phyloP scores from a whole-genome alignment of 2,329 filamentous ascomycete genomes.

The Camillea tinctor region DNA sequence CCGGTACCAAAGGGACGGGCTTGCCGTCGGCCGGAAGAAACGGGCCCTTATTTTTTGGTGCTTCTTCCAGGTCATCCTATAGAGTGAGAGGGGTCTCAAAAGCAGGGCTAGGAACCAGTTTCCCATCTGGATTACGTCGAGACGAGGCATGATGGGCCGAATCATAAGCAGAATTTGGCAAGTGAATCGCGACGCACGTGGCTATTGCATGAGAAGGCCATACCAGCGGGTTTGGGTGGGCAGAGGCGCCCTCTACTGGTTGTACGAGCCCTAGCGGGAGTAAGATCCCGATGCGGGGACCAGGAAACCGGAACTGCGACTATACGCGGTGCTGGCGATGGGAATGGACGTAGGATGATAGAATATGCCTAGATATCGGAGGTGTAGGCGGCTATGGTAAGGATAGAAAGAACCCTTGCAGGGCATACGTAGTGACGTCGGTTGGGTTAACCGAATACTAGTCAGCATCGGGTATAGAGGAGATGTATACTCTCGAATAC shows the following conservation, averaged over 20 bases:
- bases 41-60: neutral
- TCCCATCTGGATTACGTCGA: neutral
- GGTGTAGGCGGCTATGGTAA: neutral
- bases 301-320: neutral
- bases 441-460: neutral
- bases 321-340: neutral
- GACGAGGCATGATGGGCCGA: constrained; percentile 1
- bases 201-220: constrained; percentile 3
- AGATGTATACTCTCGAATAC: neutral
- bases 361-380: neutral
- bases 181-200: constrained; percentile 1
- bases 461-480: neutral
- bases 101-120: neutral
- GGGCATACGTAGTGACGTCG: neutral
- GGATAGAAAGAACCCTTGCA: neutral
- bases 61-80: neutral
- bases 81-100: neutral
- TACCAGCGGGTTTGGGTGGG: neutral
- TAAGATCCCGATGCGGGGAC: constrained; percentile 12
- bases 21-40: neutral
- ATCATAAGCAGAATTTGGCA: constrained; percentile 2
- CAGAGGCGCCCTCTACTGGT: constrained; percentile 1
- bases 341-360: neutral
- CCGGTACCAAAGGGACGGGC: neutral
- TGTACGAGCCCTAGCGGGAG: constrained; percentile 15